Base-by-base conservation (phyloP, 495 filamentous ascomycete genomes). In the Penicillium canariense region DNA sequence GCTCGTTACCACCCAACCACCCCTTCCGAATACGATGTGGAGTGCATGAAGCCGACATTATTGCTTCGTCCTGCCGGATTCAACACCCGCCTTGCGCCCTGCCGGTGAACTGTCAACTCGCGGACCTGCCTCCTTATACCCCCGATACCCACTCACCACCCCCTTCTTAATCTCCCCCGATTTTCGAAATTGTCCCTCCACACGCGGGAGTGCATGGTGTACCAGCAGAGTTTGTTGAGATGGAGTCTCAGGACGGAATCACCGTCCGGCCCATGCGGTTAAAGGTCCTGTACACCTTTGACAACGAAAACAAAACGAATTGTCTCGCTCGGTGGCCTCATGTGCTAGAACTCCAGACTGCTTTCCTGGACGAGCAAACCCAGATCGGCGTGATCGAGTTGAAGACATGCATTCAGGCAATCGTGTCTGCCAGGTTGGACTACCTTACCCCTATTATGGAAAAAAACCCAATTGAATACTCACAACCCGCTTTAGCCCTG, bases 231-330 rank as follows among this genome's bases (percentile, higher is more conserved):
- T 52, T 56, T 65, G 63, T 66, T 67, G 75, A 69, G 62, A 78
- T 78, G 75, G 75, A 77, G 59, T 68, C 72, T 66, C 68, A 74
- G 68, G 77, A 80, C 60, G 75, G 76, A 66, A 73, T 80, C 53
- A 73, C 75, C 64, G 72, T 81, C 68, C 76, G 79, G 34, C 66
- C 75, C 40, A 82, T 82, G 79, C 80, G 77, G 74, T 66, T 97
- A 70, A 97, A 98, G 79, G 90, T 98, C 23, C 86, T 94, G 35
- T 98, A 98, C 70, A 95, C 92, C 18, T 97, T 97, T 71, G 92
- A 97, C 63, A 85, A 89, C 62, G 87, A 90, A 39, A 87, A 83
- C 68, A 90, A 91, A 70, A 88, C 91, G 22, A 89, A 93, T 65
- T 97, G 94, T 72, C 76, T 98, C 25, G 93, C 95, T 54, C 85